Percentiles rank a stretch among this genome's conserved stretches.
phyloP scores from a whole-genome alignment of 805 yeast species.

The Clavispora santaluciae region DNA sequence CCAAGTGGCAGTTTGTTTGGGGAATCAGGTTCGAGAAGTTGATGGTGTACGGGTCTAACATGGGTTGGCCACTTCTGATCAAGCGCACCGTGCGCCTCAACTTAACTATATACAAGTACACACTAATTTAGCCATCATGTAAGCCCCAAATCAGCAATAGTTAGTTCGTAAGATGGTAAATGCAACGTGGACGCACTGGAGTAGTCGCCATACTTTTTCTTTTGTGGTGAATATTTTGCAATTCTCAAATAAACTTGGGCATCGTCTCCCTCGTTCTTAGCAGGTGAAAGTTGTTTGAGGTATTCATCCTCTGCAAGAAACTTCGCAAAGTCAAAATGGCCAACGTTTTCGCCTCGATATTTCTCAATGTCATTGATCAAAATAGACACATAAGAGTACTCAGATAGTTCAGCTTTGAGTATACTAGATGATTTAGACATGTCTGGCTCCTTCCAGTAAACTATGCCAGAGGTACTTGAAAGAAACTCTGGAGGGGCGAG shows the following conservation, averaged over 20 bases:
- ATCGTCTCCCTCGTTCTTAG: conserved; percentile 28
- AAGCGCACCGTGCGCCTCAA: no score
- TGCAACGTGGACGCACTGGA: conserved; percentile 55
- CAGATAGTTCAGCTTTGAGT: conserved; percentile 15
- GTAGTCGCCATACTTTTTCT: conserved; percentile 50
- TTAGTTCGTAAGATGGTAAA: conserved; percentile 59
- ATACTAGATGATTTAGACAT: not conserved
- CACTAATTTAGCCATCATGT: conserved; percentile 24
- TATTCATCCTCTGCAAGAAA: conserved; percentile 19
- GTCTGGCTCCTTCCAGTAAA: conserved; percentile 32
- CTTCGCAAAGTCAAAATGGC: conserved; percentile 33
- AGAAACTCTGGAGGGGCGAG: conserved; percentile 48
- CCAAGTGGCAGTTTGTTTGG: not conserved
- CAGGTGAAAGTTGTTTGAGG: conserved; percentile 16
- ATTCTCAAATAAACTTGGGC: conserved; percentile 50
- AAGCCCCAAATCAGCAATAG: conserved; percentile 48
- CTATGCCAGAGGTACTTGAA: conserved; percentile 29
- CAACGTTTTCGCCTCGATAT: conserved; percentile 48
- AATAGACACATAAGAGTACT: conserved; percentile 53
- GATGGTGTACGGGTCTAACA: conserved; percentile 1
- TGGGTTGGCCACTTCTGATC: no score
- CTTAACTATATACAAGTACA: not conserved
- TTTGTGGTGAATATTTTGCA: conserved; percentile 44
- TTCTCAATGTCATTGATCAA: conserved; percentile 76
- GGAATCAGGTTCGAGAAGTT: not conserved